These are phyloP conservation scores for Nitzschia sp. DNA, from an alignment of 108 stramenopile genomes.

Conservation along the genomic window DNA sequence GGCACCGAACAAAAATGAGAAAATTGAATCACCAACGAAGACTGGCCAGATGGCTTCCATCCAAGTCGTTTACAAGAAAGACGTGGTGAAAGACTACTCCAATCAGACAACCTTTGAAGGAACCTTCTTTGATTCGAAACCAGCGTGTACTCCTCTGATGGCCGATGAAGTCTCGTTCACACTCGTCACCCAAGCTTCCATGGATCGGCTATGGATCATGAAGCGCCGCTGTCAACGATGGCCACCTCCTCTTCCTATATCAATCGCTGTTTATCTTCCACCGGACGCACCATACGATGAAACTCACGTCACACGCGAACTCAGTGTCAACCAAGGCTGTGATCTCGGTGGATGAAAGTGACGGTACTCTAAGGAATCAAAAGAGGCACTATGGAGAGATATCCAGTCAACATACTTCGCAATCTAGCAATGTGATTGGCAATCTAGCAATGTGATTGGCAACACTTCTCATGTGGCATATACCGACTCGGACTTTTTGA, in stretches of 20 bases:
- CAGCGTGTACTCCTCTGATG: constrained; percentile 7
- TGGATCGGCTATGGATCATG: constrained; percentile 66
- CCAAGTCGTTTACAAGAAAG: neutral
- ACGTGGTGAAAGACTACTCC: neutral
- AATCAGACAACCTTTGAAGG: neutral
- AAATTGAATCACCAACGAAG: too few relatives aligned
- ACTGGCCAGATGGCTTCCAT: neutral
- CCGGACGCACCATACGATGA: neutral
- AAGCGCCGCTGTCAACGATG: constrained; percentile 58
- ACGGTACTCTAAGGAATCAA: neutral
- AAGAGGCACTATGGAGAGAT: constrained; percentile 27
- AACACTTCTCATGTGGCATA: constrained; percentile 69
- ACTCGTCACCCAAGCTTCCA: constrained; percentile 44
- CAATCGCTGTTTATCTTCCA: constrained; percentile 33
- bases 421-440: constrained; percentile 71
- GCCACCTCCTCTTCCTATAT: constrained; percentile 34
- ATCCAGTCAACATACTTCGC: constrained; percentile 86
- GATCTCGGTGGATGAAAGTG: constrained; percentile 1
- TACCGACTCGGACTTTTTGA: constrained; percentile 86
- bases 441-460: constrained; percentile 59
- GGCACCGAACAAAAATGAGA: too few relatives aligned
- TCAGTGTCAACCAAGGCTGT: neutral
- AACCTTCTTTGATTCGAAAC: neutral
- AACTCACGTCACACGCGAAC: neutral
- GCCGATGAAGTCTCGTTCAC: constrained; percentile 40